Conservation (phyloP, 345 rosid genomes). For the Mercurialis annua region DNA sequence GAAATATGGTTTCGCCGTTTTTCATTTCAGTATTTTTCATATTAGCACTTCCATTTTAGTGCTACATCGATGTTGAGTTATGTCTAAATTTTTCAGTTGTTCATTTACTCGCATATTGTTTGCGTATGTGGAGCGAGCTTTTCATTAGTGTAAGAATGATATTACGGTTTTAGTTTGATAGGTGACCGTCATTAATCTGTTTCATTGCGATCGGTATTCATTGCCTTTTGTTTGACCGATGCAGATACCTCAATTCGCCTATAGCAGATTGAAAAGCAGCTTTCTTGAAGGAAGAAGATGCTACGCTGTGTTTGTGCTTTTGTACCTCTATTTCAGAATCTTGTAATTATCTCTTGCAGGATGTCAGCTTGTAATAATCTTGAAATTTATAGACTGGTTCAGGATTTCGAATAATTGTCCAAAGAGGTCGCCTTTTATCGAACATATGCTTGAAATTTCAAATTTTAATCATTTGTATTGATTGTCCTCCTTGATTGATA, state of each 20-base stretch:
- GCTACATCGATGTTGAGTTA: too few relatives aligned
- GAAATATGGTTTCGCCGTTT: too few relatives aligned
- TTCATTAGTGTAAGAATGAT: not conserved
- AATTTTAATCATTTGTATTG: too few relatives aligned
- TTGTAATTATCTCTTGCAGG: not conserved
- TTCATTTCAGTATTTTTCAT: too few relatives aligned
- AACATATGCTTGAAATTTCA: too few relatives aligned
- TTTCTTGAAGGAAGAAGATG: not conserved
- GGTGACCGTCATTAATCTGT: too few relatives aligned
- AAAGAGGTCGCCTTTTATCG: too few relatives aligned
- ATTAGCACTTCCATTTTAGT: too few relatives aligned
- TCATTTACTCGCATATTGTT: not conserved
- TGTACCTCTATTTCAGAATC: not conserved
- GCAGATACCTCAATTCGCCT: conserved; percentile 1
- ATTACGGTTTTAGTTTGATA: too few relatives aligned
- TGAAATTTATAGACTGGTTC: not conserved
- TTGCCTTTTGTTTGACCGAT: not conserved
- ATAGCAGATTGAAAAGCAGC: not conserved
- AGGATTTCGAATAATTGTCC: too few relatives aligned
- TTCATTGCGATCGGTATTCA: too few relatives aligned
- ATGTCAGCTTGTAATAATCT: not conserved
- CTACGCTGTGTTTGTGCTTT: not conserved
- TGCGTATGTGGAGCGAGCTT: not conserved
- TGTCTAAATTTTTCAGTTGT: not conserved
- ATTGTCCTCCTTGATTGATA: too few relatives aligned